A percentile compares a stretch with the other conserved stretches of the same genome.
Evolutionary conservation across 129 eudicot genomes (phyloP).

Genomic region (Saposhnikovia divaricata): DNA sequence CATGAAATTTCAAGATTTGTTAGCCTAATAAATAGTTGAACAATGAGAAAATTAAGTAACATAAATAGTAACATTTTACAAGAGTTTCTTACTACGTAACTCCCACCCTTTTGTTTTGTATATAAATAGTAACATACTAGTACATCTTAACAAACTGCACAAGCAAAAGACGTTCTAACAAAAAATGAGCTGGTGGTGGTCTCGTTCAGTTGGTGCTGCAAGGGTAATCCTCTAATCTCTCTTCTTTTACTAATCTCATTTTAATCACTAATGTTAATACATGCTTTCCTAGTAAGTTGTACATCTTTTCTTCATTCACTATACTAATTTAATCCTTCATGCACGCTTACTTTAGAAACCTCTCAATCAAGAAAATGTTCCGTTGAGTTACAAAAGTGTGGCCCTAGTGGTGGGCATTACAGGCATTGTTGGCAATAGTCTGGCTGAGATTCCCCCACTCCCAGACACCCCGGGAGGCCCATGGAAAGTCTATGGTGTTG

Average conservation of each 20-base stretch:
- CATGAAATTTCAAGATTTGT: too few relatives aligned
- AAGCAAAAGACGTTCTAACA: neutral
- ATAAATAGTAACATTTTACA: too few relatives aligned
- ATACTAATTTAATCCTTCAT: neutral
- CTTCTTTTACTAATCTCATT: too few relatives aligned
- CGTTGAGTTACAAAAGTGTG: conserved; percentile 49
- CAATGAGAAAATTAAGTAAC: too few relatives aligned
- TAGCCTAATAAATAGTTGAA: too few relatives aligned
- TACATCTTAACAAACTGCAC: neutral
- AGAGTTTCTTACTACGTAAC: too few relatives aligned
- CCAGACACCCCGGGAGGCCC: conserved; percentile 87
- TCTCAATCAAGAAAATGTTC: conserved; percentile 43
- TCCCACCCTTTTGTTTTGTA: too few relatives aligned
- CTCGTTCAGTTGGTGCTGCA: conserved; percentile 58
- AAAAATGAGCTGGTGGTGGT: conserved; percentile 77
- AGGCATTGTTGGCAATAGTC: conserved; percentile 77
- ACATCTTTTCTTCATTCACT: neutral
- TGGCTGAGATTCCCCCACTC: conserved; percentile 69
- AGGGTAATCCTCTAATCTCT: conserved; percentile 16
- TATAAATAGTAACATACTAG: too few relatives aligned
- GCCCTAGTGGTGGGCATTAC: conserved; percentile 70
- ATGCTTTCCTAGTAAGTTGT: neutral
- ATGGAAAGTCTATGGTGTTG: conserved; percentile 91
- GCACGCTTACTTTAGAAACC: conserved; percentile 37
- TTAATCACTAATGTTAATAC: too few relatives aligned